Evolutionary conservation across 1,284 basidiomycete species (phyloP).

Genomic region (Pseudozyma thailandica): DNA sequence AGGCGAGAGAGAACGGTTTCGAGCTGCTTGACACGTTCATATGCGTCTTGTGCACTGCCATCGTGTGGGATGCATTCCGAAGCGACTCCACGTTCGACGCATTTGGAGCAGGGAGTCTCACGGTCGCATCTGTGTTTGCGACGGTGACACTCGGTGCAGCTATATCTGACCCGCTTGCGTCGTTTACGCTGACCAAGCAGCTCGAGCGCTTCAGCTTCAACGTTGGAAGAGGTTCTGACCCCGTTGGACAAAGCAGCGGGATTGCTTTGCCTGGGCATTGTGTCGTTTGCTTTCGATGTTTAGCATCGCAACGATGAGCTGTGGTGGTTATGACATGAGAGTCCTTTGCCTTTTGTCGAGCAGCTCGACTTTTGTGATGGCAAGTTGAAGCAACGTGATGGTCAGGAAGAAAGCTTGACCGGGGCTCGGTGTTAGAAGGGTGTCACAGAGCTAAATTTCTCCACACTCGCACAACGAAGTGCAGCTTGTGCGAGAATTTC

Average conservation of each 20-base stretch:
- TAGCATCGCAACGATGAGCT: no score
- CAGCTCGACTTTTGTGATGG: no score
- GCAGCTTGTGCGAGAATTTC: no score
- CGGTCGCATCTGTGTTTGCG: conserved; percentile 43
- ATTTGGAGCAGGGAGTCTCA: conserved; percentile 32
- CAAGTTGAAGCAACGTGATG: background rate
- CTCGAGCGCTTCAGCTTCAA: conserved; percentile 17
- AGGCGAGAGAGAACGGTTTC: conserved; percentile 12
- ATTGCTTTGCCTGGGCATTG: background rate
- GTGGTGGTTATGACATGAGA: no score
- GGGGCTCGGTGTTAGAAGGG: no score
- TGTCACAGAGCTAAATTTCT: no score
- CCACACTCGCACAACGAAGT: no score
- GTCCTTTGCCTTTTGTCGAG: no score
- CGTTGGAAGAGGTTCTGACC: background rate
- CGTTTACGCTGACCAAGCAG: conserved; percentile 21
- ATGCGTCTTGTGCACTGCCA: conserved; percentile 12
- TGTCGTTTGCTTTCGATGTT: background rate
- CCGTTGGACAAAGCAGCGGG: no score
- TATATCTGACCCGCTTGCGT: conserved; percentile 25
- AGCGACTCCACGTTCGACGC: conserved; percentile 28
- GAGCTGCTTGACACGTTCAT: conserved; percentile 22
- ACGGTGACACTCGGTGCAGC: conserved; percentile 43
- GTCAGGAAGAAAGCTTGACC: no score
- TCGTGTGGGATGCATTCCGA: conserved; percentile 18